Evolutionary conservation across 2,329 filamentous ascomycete species (phyloP).

Genomic region (Juglanconis juglandina): DNA sequence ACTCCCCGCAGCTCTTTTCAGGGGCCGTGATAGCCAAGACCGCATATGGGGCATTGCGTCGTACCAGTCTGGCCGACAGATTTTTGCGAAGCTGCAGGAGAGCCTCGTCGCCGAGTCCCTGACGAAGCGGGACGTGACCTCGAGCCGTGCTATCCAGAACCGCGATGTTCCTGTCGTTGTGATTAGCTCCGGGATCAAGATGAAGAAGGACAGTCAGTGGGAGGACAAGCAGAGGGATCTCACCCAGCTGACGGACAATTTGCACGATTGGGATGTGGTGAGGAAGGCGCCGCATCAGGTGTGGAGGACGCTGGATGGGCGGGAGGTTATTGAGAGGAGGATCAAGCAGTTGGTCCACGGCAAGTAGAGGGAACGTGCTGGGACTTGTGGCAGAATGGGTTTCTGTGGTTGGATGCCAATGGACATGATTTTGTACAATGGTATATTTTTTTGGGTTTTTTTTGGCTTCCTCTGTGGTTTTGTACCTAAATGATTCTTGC

Average conservation of each 20-base stretch:
- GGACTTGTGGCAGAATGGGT: background rate
- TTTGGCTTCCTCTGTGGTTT: background rate
- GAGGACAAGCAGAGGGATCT: conserved; percentile 81
- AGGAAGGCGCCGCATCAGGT: conserved; percentile 80
- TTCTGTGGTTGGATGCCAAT: background rate
- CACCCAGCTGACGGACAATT: conserved; percentile 72
- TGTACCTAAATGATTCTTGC: background rate
- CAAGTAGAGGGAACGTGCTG: conserved; percentile 4
- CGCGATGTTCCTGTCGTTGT: conserved; percentile 73
- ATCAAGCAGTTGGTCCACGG: conserved; percentile 62
- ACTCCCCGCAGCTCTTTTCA: conserved; percentile 75
- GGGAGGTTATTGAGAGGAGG: conserved; percentile 73
- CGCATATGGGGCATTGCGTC: conserved; percentile 78
- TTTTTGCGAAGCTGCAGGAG: conserved; percentile 91
- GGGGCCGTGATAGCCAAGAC: conserved; percentile 75
- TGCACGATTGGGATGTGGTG: conserved; percentile 83
- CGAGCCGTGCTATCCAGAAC: conserved; percentile 75
- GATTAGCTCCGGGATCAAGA: conserved; percentile 74
- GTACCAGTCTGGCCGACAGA: conserved; percentile 75
- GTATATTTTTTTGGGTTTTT: background rate
- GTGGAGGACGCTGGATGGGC: conserved; percentile 73
- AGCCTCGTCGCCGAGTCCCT: conserved; percentile 82
- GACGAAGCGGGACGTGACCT: conserved; percentile 76
- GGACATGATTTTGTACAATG: background rate
- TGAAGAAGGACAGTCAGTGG: conserved; percentile 69